Base-by-base conservation (phyloP, 2,329 filamentous ascomycete species). In the Eutypella sp. region DNA sequence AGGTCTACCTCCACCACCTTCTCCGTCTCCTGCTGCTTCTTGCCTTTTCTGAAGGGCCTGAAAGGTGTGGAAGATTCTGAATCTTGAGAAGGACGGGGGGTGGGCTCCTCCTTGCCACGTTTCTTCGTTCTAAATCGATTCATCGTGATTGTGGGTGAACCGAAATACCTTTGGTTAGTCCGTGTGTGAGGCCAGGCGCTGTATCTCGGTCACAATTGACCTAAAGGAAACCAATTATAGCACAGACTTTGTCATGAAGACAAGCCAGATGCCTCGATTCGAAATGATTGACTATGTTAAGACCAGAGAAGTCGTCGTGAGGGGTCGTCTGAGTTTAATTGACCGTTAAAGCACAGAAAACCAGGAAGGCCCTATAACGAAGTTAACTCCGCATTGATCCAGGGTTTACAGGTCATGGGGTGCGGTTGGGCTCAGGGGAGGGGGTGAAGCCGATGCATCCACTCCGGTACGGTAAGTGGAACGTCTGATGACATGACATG, bases 81-180 rank as follows among this genome's bases (percentile, higher is more conserved):
- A 18, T 84, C 80, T 22, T 75, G 71, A 3, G 78, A 79, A 16
- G 73, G 72, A 11, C 75, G 67, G 11, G 69, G 67, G 31, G 64
- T 55, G n/a, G 63, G 55, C 8, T 79, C 77, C 40, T 85, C 82
- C 69, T 79, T 81, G 45, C 65, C 76, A 76, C 82, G 86, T 73
- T 84, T 89, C 69, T 84, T 85, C 41, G 74, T 82, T 57, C 87
- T 75, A 61, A 91, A 89, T 45, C 87, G 82, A 69, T 92, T 90
- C 87, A 91, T 91, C 16, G 27, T 59, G 52, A 15, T 42, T 43
- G 19, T 31, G 18, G 19, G n/a, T 9, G n/a, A 9, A 8, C 31
- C 18, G 15, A 34, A 33, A 16, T 16, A 16, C 7, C 3, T 8
- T 16, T 34, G 31, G 31, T n/a, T 34, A 16, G 31, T 16, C 5